phyloP scores from a whole-genome alignment of 2,329 filamentous ascomycete species.

The Trichoderma hamatum region DNA sequence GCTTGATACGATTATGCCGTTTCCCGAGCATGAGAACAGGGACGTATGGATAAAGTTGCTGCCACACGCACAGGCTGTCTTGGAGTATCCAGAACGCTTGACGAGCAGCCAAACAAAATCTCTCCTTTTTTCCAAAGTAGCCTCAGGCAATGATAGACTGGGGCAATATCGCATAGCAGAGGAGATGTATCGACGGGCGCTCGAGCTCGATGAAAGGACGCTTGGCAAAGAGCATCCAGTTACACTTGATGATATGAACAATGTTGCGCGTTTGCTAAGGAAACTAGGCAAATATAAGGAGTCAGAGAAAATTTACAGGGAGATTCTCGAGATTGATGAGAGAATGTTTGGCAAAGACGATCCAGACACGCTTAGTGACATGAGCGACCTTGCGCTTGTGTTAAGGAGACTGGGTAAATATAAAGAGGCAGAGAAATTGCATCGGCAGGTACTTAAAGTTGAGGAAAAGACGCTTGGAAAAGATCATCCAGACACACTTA shows the following conservation, averaged over 20 bases:
- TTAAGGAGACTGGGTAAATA: neutral
- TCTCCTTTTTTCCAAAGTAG: neutral
- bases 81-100: neutral
- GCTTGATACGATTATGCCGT: neutral
- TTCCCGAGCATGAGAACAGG: neutral
- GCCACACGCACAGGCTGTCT: neutral
- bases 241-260: neutral
- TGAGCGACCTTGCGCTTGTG: neutral
- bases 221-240: slow-evolving; percentile 7
- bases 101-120: neutral
- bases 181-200: slow-evolving; percentile 24
- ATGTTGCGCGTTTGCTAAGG: neutral
- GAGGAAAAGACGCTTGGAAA: too few relatives aligned
- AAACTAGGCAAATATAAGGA: neutral
- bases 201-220: slow-evolving; percentile 6
- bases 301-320: neutral
- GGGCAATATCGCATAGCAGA: slow-evolving; percentile 31
- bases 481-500: too few relatives aligned
- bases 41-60: neutral
- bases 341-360: slow-evolving; percentile 2
- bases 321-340: too few relatives aligned
- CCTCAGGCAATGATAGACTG: neutral
- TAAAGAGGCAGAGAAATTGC: slow-evolving; percentile 14
- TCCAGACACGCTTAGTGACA: neutral
- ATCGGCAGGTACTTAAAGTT: too few relatives aligned